Evolutionary conservation across 2,329 filamentous ascomycete genomes (phyloP).

Genomic region (Penicillium psychrosexuale): DNA sequence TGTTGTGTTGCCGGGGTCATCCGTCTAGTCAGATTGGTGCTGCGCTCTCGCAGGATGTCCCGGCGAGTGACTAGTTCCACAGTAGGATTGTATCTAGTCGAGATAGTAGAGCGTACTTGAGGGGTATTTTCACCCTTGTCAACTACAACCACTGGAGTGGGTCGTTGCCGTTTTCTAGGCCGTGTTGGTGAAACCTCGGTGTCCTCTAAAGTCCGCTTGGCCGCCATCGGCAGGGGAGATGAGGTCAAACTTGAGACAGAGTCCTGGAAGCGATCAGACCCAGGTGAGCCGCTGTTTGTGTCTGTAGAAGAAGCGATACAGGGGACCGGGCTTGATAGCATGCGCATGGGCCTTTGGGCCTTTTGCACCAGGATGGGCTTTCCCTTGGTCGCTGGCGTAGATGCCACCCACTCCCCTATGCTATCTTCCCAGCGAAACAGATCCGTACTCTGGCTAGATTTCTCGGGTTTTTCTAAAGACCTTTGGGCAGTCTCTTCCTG

Average conservation of each 20-base stretch:
- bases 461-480: constrained; percentile 14
- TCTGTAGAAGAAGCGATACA: constrained; percentile 25
- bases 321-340: constrained; percentile 10
- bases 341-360: not conserved
- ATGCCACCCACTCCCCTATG: constrained; percentile 56
- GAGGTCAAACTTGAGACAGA: constrained; percentile 31
- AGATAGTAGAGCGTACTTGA: not conserved
- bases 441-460: constrained; percentile 18
- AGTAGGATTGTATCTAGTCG: not conserved
- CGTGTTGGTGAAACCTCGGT: constrained; percentile 13
- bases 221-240: constrained; percentile 27
- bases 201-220: constrained; percentile 20
- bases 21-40: constrained; percentile 11
- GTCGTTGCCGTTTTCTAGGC: constrained; percentile 26
- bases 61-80: constrained; percentile 12
- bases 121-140: constrained; percentile 6
- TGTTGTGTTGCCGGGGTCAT: not conserved
- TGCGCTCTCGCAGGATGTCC: constrained; percentile 19
- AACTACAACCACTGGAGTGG: constrained; percentile 16
- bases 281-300: constrained; percentile 25
- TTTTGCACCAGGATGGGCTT: constrained; percentile 10
- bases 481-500: constrained; percentile 8
- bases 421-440: constrained; percentile 55
- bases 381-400: constrained; percentile 41
- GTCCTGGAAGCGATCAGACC: constrained; percentile 18